Conservation (phyloP, 805 yeast species). For the Barnettozyma populi region DNA sequence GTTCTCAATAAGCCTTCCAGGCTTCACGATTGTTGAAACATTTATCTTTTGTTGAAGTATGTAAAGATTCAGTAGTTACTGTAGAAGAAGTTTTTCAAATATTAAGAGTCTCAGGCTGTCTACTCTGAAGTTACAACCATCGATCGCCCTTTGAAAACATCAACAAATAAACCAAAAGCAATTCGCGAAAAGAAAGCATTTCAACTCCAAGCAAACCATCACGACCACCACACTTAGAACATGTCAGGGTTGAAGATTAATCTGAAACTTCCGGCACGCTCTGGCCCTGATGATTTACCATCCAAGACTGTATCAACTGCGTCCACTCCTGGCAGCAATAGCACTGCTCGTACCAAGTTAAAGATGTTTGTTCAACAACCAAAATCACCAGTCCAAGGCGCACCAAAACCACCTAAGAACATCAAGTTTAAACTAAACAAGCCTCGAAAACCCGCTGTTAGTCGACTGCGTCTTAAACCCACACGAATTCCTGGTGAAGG, state of each 20-base stretch:
- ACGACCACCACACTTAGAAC: not conserved
- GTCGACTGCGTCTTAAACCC: conserved; percentile 43
- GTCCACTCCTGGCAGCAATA: not conserved
- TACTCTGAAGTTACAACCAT: no score
- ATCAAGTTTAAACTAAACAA: conserved; percentile 13
- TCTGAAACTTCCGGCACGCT: conserved; percentile 9
- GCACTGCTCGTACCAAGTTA: not conserved
- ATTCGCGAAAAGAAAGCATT: not conserved
- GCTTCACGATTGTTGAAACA: no score
- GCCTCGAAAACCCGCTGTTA: conserved; percentile 30
- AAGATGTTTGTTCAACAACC: not conserved
- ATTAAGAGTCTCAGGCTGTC: no score
- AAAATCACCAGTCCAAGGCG: conserved; percentile 5
- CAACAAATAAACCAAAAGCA: no score
- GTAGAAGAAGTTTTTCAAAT: no score
- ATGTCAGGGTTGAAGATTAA: conserved; percentile 11
- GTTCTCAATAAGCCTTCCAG: no score
- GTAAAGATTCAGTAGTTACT: no score
- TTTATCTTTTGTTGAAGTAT: no score
- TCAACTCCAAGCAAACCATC: not conserved
- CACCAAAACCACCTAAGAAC: not conserved
- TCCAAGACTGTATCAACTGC: not conserved
- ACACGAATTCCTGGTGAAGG: conserved; percentile 87
- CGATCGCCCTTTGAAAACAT: no score
- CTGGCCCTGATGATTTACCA: not conserved